Percentiles rank a stretch among this genome's conserved stretches.
phyloP scores from a whole-genome alignment of 805 yeast genomes.

The Candida ascalaphidarum region DNA sequence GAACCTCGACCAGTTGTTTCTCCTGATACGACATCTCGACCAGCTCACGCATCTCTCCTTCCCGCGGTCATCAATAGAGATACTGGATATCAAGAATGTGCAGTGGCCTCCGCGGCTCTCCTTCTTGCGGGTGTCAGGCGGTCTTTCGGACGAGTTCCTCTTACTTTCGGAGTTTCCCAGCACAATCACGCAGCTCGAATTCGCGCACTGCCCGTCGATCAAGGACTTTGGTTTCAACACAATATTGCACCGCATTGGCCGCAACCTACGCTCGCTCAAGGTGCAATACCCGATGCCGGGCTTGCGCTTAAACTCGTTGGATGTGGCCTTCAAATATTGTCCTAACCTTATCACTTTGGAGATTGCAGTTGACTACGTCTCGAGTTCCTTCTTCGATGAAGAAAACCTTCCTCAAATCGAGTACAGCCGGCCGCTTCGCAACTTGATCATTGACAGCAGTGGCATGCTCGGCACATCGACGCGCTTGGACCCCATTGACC shows the following conservation, averaged over 20 bases:
- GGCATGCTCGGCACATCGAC: constrained; percentile 81
- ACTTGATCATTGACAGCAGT: constrained; percentile 69
- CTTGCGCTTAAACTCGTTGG: constrained; percentile 59
- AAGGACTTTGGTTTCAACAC: constrained; percentile 56
- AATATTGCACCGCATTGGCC: constrained; percentile 58
- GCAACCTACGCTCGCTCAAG: constrained; percentile 49
- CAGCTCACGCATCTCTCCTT: constrained; percentile 69
- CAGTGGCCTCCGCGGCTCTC: constrained; percentile 76
- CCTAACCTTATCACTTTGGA: constrained; percentile 59
- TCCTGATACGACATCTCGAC: constrained; percentile 56
- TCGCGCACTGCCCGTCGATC: constrained; percentile 82
- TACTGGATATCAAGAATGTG: constrained; percentile 45
- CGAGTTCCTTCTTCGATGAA: constrained; percentile 33
- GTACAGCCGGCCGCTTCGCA: constrained; percentile 41
- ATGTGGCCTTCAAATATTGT: constrained; percentile 65
- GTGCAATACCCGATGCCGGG: constrained; percentile 88
- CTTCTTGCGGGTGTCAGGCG: constrained; percentile 77
- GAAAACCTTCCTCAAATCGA: constrained; percentile 15
- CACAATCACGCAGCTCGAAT: constrained; percentile 61
- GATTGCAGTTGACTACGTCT: constrained; percentile 72
- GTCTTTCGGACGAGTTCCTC: constrained; percentile 76
- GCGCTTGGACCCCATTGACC: constrained; percentile 80
- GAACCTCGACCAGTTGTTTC: constrained; percentile 70
- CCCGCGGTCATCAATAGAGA: constrained; percentile 77
- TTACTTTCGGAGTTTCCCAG: constrained; percentile 61